phyloP scores from a whole-genome alignment of 371 early-diverging fungal species.

The Lichtheimia hyalospora region DNA sequence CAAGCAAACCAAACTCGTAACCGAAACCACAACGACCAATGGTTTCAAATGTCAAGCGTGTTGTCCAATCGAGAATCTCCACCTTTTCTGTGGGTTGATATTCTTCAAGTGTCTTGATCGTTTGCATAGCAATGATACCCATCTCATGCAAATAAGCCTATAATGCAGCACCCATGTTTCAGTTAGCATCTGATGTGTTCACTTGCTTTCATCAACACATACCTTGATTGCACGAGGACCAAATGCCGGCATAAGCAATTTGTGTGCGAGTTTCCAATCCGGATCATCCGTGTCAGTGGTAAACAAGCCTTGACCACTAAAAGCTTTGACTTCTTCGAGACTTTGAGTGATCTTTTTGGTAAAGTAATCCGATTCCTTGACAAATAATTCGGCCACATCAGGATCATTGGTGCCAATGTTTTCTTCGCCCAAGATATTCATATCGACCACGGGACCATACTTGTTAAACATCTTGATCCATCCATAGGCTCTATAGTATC shows the following conservation, averaged over 20 bases:
- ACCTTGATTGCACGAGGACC: slow-evolving; percentile 36
- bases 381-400: slow-evolving; percentile 31
- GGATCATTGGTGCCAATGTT: slow-evolving; percentile 35
- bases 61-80: slow-evolving; percentile 57
- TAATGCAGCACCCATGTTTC: not conserved
- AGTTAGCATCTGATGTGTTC: no score
- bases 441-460: slow-evolving; percentile 30
- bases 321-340: slow-evolving; percentile 32
- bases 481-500: slow-evolving; percentile 6
- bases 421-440: slow-evolving; percentile 15
- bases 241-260: slow-evolving; percentile 58
- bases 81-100: slow-evolving; percentile 34
- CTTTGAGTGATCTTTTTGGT: slow-evolving; percentile 30
- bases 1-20: slow-evolving; percentile 52
- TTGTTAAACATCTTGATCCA: slow-evolving; percentile 21
- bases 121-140: slow-evolving; percentile 37
- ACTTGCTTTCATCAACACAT: no score
- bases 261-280: slow-evolving; percentile 53
- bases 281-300: slow-evolving; percentile 42
- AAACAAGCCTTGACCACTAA: slow-evolving; percentile 47
- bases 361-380: slow-evolving; percentile 43
- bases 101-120: slow-evolving; percentile 34
- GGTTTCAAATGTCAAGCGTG: slow-evolving; percentile 55
- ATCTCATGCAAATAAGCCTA: slow-evolving; percentile 47
- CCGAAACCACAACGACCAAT: slow-evolving; percentile 60